Conservation (phyloP, 768 basidiomycete species). For the Boletus reticulatus region DNA sequence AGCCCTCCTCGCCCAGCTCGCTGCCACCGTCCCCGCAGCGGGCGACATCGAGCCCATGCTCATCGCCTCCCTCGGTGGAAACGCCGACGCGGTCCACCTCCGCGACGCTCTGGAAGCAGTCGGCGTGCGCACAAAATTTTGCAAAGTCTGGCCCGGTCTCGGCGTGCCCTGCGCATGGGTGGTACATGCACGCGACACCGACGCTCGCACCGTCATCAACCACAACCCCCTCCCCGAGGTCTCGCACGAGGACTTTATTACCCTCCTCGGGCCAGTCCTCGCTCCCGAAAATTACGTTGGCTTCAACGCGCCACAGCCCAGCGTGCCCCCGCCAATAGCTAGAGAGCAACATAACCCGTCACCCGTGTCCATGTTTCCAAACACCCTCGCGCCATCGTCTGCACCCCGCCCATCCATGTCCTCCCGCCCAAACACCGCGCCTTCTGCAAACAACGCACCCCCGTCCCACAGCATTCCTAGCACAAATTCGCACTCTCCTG, state of each 20-base stretch:
- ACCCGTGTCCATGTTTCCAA: constrained; percentile 31
- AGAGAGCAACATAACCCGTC: constrained; percentile 23
- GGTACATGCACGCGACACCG: constrained; percentile 66
- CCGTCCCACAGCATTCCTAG: constrained; percentile 24
- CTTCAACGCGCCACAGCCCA: constrained; percentile 17
- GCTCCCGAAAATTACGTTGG: constrained; percentile 74
- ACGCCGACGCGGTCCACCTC: constrained; percentile 64
- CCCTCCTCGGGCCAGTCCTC: constrained; percentile 74
- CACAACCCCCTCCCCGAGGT: constrained; percentile 87
- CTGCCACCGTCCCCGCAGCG: constrained; percentile 23
- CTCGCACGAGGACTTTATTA: constrained; percentile 84
- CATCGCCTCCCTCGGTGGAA: constrained; percentile 72
- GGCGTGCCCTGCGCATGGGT: constrained; percentile 85
- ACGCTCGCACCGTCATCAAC: constrained; percentile 71
- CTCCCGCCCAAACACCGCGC: constrained; percentile 31
- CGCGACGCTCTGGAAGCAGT: constrained; percentile 61
- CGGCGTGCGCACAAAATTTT: constrained; percentile 68
- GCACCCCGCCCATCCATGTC: constrained; percentile 35
- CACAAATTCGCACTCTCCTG: constrained; percentile 55
- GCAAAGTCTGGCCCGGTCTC: constrained; percentile 68
- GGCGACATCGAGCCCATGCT: constrained; percentile 51
- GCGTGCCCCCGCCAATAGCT: constrained; percentile 12
- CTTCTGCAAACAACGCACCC: constrained; percentile 22
- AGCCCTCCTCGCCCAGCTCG: constrained; percentile 69
- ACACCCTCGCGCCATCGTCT: constrained; percentile 17